A percentile compares a stretch with the other conserved stretches of the same genome.
These are phyloP conservation scores for Hyphodiscus sp. DNA, from an alignment of 2,329 filamentous ascomycete genomes.

Conservation along the genomic window DNA sequence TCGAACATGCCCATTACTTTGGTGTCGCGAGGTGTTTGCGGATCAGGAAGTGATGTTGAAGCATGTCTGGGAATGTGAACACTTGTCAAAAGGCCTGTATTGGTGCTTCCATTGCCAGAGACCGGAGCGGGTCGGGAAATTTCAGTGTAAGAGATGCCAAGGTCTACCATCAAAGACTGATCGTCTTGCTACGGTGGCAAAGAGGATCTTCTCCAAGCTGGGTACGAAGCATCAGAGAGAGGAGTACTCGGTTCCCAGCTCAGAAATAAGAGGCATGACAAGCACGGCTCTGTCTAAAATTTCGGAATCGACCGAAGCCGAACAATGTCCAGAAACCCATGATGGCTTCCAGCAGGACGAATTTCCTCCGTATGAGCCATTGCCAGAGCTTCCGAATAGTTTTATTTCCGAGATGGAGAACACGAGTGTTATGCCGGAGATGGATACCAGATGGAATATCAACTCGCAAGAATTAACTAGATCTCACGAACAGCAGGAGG, in stretches of 20 bases:
- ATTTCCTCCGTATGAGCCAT: constrained; percentile 11
- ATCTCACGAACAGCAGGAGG: neutral
- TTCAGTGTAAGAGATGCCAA: constrained; percentile 22
- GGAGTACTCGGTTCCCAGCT: neutral
- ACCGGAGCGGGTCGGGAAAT: constrained; percentile 21
- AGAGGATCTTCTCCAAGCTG: constrained; percentile 25
- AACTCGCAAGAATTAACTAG: neutral
- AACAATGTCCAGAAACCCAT: constrained; percentile 4
- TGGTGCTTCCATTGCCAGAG: constrained; percentile 26
- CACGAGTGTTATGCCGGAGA: constrained; percentile 16
- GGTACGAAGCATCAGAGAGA: constrained; percentile 17
- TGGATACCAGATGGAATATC: constrained; percentile 8
- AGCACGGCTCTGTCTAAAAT: neutral
- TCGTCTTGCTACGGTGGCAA: constrained; percentile 22
- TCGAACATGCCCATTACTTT: constrained; percentile 22
- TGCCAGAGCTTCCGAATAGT: constrained; percentile 20
- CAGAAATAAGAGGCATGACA: neutral
- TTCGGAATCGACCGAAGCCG: neutral
- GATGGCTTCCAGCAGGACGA: neutral
- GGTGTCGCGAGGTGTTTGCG: constrained; percentile 20
- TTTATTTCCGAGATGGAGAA: constrained; percentile 22
- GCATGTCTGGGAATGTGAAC: constrained; percentile 24
- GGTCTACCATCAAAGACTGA: constrained; percentile 19
- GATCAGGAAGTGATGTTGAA: constrained; percentile 24
- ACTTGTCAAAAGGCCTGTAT: constrained; percentile 23